Conservation (phyloP, 345 rosid species). For the Erodium maritimum region DNA sequence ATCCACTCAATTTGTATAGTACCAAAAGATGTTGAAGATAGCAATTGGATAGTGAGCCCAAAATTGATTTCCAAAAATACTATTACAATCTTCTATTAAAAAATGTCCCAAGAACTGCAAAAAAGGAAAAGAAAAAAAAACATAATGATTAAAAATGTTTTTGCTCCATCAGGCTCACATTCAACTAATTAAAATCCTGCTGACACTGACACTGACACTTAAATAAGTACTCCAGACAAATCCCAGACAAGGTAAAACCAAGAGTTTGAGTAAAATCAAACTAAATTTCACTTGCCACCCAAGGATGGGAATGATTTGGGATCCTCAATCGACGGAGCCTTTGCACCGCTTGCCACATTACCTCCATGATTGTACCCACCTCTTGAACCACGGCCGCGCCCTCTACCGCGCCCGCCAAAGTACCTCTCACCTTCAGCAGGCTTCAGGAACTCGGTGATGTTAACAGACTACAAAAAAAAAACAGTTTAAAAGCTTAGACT, state of each 20-base stretch:
- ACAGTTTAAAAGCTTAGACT: no score
- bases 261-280: no score
- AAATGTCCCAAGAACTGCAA: neutral
- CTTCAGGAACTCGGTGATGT: constrained; percentile 89
- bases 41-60: no score
- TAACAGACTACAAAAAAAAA: constrained; percentile 42
- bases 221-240: neutral
- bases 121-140: no score
- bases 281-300: constrained; percentile 62
- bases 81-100: neutral
- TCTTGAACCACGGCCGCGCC: constrained; percentile 43
- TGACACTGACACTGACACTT: no score
- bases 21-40: no score
- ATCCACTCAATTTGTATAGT: no score
- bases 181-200: neutral
- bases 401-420: constrained; percentile 35
- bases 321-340: constrained; percentile 67
- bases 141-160: neutral
- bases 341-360: constrained; percentile 14
- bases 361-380: constrained; percentile 26
- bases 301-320: constrained; percentile 81
- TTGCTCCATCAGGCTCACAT: no score
- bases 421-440: constrained; percentile 77
- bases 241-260: neutral
- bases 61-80: neutral